phyloP scores from a whole-genome alignment of 495 filamentous ascomycete species.

The Xylaria longipes region DNA sequence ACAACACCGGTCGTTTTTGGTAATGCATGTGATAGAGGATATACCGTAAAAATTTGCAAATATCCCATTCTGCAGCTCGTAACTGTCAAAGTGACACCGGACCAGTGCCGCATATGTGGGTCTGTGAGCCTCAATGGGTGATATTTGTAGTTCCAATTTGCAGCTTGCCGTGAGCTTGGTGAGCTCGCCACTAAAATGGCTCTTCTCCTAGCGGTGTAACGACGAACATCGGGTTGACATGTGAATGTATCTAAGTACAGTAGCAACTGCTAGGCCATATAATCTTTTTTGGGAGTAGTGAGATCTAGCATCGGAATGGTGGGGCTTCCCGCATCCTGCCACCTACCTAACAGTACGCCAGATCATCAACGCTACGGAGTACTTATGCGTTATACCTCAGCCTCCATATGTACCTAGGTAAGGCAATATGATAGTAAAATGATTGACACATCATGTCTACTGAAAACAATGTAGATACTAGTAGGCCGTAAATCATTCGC shows the following conservation, averaged over 20 bases:
- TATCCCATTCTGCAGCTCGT: not conserved
- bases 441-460: not conserved
- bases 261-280: not conserved
- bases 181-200: not conserved
- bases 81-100: not conserved
- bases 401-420: too few species aligned
- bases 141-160: not conserved
- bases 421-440: not conserved
- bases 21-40: conserved; percentile 8
- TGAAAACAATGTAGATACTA: not conserved
- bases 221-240: not conserved
- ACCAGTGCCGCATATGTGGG: conserved; percentile 1
- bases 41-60: not conserved
- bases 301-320: conserved; percentile 12
- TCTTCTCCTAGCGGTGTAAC: not conserved
- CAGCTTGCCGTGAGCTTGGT: not conserved
- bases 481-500: not conserved
- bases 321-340: conserved; percentile 17
- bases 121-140: conserved; percentile 7
- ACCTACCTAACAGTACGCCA: not conserved
- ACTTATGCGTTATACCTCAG: not conserved
- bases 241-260: conserved; percentile 15
- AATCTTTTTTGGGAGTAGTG: not conserved
- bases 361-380: not conserved
- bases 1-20: not conserved